Percentiles rank a stretch among this genome's conserved stretches.
These are phyloP conservation scores for Candida golubevii DNA, from an alignment of 805 yeast species.

Conservation along the genomic window DNA sequence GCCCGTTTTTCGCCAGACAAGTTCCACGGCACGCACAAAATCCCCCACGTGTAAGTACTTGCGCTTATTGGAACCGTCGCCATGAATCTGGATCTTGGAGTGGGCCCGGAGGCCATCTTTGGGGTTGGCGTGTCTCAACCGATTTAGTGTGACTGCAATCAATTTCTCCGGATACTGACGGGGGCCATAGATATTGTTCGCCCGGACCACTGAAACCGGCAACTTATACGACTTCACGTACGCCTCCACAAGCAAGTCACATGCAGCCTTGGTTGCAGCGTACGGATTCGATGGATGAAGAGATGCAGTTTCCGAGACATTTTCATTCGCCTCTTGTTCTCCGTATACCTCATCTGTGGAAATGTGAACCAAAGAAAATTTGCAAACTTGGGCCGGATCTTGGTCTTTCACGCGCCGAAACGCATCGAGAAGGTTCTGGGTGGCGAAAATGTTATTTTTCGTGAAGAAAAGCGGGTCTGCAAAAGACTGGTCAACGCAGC, in stretches of 20 bases:
- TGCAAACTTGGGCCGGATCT: not conserved
- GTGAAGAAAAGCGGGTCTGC: slow-evolving; percentile 41
- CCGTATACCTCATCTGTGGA: slow-evolving; percentile 64
- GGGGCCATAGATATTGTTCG: slow-evolving; percentile 53
- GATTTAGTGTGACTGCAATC: slow-evolving; percentile 27
- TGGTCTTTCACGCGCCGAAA: slow-evolving; percentile 17
- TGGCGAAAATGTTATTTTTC: slow-evolving; percentile 41
- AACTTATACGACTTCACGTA: slow-evolving; percentile 40
- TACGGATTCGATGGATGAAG: slow-evolving; percentile 55
- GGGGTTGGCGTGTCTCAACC: slow-evolving; percentile 3
- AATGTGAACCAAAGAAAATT: slow-evolving; percentile 30
- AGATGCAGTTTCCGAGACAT: slow-evolving; percentile 30
- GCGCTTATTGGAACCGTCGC: slow-evolving; percentile 42
- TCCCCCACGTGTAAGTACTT: slow-evolving; percentile 45
- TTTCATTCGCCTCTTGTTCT: slow-evolving; percentile 24
- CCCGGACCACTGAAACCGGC: slow-evolving; percentile 41
- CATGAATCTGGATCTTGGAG: slow-evolving; percentile 39
- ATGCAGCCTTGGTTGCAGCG: slow-evolving; percentile 53
- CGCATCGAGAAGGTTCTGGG: slow-evolving; percentile 45
- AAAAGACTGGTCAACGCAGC: slow-evolving; percentile 52
- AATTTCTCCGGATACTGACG: slow-evolving; percentile 53
- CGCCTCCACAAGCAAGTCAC: slow-evolving; percentile 45
- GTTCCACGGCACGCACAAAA: slow-evolving; percentile 34
- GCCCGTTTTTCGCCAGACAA: slow-evolving; percentile 18
- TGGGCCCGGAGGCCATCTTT: slow-evolving; percentile 2